Conservation (phyloP, 1,284 basidiomycete species). For the Inonotus obliquus region DNA sequence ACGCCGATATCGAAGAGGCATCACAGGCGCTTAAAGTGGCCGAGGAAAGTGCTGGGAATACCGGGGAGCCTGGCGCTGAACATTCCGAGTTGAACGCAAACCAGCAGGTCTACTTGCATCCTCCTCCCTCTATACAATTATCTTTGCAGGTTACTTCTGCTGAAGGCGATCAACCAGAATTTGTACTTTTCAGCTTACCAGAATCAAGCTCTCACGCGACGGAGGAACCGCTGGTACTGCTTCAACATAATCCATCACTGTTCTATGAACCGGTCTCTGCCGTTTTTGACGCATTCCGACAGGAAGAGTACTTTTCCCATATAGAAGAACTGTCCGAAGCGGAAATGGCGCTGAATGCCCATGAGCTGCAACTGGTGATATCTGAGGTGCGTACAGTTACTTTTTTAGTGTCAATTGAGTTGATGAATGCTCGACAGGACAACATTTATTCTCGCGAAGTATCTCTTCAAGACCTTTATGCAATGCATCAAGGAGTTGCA, state of each 20-base stretch:
- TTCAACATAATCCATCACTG: slow-evolving; percentile 57
- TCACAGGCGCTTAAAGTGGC: not conserved
- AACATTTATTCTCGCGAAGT: slow-evolving; percentile 68
- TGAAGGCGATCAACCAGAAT: slow-evolving; percentile 37
- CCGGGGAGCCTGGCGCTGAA: not conserved
- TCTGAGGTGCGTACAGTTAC: slow-evolving; percentile 49
- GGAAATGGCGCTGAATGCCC: slow-evolving; percentile 64
- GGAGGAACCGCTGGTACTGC: slow-evolving; percentile 34
- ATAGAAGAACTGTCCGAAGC: slow-evolving; percentile 46
- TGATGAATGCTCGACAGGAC: slow-evolving; percentile 43
- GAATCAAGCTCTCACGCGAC: slow-evolving; percentile 6
- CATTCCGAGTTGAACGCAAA: not conserved
- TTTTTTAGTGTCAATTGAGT: not conserved
- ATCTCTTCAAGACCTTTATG: slow-evolving; percentile 66
- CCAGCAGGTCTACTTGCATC: slow-evolving; percentile 1
- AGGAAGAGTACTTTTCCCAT: slow-evolving; percentile 47
- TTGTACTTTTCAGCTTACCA: slow-evolving; percentile 58
- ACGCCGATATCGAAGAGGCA: not conserved
- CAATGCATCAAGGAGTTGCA: slow-evolving; percentile 63
- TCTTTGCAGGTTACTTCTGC: slow-evolving; percentile 33
- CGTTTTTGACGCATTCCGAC: slow-evolving; percentile 64
- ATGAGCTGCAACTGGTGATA: slow-evolving; percentile 56
- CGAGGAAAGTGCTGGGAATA: not conserved
- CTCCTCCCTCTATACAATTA: slow-evolving; percentile 64
- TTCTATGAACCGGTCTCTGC: slow-evolving; percentile 68